A percentile compares a stretch with the other conserved stretches of the same genome.
Conservation (phyloP, 2,329 filamentous ascomycete species). For the Alternaria sp. region DNA sequence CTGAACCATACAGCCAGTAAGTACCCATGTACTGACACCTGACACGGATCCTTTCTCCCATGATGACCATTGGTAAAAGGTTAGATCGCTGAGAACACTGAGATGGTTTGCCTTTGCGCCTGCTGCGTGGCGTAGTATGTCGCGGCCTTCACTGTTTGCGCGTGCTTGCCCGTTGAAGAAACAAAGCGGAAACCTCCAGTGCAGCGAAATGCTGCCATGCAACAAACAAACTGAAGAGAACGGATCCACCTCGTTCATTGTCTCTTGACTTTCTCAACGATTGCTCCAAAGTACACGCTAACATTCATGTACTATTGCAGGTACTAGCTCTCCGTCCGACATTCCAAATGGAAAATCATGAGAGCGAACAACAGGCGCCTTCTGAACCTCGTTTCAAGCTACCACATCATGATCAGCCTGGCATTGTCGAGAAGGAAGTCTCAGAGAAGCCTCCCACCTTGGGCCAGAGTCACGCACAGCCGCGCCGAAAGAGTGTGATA, state of each 20-base stretch:
- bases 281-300: neutral
- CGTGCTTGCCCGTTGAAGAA: conserved; percentile 5
- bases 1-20: conserved; percentile 4
- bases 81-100: conserved; percentile 31
- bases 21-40: neutral
- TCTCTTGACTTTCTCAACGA: neutral
- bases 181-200: conserved; percentile 31
- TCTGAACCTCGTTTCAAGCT: neutral
- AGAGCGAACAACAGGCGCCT: neutral
- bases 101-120: conserved; percentile 30
- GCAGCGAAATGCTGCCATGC: conserved; percentile 34
- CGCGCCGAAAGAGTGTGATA: conserved; percentile 13
- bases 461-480: neutral
- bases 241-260: conserved; percentile 13
- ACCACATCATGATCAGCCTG: neutral
- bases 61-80: conserved; percentile 46
- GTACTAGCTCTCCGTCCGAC: neutral
- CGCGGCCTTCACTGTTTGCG: conserved; percentile 3
- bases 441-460: neutral
- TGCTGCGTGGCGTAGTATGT: conserved; percentile 8
- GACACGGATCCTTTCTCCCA: neutral
- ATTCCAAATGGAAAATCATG: conserved; percentile 4
- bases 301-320: conserved; percentile 2
- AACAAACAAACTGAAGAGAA: conserved; percentile 26
- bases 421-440: neutral